Conservation (phyloP, 768 basidiomycete species). For the Lactarius psammicola region DNA sequence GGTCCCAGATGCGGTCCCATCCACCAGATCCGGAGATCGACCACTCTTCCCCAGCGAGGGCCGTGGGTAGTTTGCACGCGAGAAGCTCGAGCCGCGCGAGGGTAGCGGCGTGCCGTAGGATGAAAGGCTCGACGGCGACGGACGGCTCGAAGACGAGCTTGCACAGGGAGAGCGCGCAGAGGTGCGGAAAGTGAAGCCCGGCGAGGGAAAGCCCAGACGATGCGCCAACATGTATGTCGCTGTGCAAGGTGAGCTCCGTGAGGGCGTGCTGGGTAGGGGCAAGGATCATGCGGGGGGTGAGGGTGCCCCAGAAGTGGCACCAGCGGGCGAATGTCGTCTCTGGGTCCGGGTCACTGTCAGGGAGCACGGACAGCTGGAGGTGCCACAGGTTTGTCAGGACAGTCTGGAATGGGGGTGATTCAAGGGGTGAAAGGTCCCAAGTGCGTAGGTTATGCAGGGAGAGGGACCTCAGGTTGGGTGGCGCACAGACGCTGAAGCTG, state of each 20-base stretch:
- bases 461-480: background rate
- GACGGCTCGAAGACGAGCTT: background rate
- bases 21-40: background rate
- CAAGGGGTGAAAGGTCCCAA: background rate
- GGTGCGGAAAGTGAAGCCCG: background rate
- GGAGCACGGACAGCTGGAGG: background rate
- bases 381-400: background rate
- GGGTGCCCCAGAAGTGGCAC: background rate
- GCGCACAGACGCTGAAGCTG: background rate
- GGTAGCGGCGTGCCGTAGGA: background rate
- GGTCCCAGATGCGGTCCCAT: background rate
- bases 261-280: background rate
- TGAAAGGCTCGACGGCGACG: background rate
- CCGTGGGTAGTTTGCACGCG: background rate
- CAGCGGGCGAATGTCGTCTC: background rate
- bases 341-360: background rate
- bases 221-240: background rate
- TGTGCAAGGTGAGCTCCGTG: background rate
- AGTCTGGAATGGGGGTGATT: background rate
- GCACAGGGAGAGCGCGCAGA: background rate
- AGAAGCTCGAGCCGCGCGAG: background rate
- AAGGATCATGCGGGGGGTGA: background rate
- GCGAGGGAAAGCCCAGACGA: background rate
- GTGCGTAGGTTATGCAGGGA: background rate
- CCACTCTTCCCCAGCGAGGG: background rate